A percentile compares a stretch with the other conserved stretches of the same genome.
Evolutionary conservation across 108 stramenopile species (phyloP).

Genomic region (Craspedostauros australis): DNA sequence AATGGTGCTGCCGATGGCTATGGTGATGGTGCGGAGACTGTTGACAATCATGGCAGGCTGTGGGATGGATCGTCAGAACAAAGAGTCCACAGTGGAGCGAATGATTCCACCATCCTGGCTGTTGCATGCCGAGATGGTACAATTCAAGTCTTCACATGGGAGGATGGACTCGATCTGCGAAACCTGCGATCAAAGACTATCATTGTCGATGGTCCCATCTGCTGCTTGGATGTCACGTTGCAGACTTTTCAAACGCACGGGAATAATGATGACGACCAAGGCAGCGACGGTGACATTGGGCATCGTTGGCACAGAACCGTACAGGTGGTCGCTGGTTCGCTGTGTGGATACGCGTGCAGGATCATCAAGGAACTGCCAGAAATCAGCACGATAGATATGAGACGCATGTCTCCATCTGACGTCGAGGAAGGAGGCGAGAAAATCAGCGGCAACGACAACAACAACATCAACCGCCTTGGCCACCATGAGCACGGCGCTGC

Average conservation of each 20-base stretch:
- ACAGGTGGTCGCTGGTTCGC: constrained; percentile 27
- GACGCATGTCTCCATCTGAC: no score
- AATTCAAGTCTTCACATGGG: constrained; percentile 27
- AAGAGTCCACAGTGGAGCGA: no score
- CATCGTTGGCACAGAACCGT: no score
- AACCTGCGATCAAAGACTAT: not conserved
- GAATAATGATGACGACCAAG: not conserved
- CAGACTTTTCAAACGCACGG: constrained; percentile 21
- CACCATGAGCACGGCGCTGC: no score
- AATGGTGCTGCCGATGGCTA: no score
- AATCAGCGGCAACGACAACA: no score
- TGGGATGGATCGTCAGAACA: no score
- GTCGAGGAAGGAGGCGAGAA: no score
- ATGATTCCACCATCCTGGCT: constrained; percentile 26
- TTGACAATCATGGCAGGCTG: no score
- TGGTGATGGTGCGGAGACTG: no score
- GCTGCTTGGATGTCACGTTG: constrained; percentile 42
- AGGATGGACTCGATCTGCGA: not conserved
- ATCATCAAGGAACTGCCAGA: constrained; percentile 9
- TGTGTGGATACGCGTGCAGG: constrained; percentile 45
- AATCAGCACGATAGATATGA: no score
- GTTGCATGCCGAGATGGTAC: constrained; percentile 48
- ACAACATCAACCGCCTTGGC: no score
- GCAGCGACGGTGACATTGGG: not conserved
- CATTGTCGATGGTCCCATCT: constrained; percentile 14